Evolutionary conservation across 2,329 filamentous ascomycete genomes (phyloP), one percentile per base, ranked within the genome.

Genomic region (Trichoderma sp.): DNA sequence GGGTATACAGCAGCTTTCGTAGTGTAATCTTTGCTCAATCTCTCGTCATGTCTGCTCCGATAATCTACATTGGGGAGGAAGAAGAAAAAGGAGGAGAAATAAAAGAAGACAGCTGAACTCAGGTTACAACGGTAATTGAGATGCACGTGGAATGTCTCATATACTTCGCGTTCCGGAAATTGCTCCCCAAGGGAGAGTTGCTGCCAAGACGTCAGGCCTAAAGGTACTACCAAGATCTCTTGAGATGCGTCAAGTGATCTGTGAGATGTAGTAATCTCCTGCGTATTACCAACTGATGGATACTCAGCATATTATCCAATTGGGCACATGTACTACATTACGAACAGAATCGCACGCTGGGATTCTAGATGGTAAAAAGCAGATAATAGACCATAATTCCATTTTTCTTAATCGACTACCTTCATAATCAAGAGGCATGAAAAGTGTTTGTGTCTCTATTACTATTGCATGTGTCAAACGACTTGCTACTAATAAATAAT

Each of bases 71-170:
- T 41, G 59, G 3, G 18, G 4, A 12, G 6, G 6, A 45, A 65
- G 21, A 66, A 8, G 16, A 11, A 60, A 8, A 31, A 33, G 14
- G 31, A 62, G 60, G 31, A 8, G 11, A 12, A 62, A 9, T 45
- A 60, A 18, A 21, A 4, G 29, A 67, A 8, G 18, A 8, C 1
- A 53, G 11, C 9, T 33, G 27, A 66, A 5, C 18, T 24, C 1
- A 2, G 29, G 27, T 27, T 29, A 29, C 29, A 29, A 12, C 11
- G 38, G 24, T 53, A n/a, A 18, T 56, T 33, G 33, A 69, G 9
- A 18, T 56, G 31, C 27, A 59, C 24, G 66, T 21, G 18, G 9
- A 21, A 69, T 63, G 66, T 35, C 45, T 69, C 66, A 59, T 14
- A 59, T 38, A 6, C 4, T 18, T 21, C 14, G 11, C 50, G 11